Evolutionary conservation across 1,284 basidiomycete genomes (phyloP).

Genomic region (Hypsizygus ulmarius): DNA sequence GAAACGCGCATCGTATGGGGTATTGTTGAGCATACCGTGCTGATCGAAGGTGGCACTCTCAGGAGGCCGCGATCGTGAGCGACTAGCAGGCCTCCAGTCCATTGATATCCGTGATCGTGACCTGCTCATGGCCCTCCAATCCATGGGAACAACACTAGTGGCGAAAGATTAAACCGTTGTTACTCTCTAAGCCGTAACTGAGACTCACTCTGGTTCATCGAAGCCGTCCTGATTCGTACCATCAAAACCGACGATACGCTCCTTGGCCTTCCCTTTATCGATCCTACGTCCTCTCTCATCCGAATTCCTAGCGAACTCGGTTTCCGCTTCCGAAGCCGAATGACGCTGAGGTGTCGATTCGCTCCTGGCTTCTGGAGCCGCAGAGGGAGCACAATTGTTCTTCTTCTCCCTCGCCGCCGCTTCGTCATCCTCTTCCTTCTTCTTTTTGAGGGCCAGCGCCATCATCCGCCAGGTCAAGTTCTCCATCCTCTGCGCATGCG

Average conservation of each 20-base stretch:
- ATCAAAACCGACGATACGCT: conserved; percentile 77
- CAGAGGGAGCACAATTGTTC: conserved; percentile 14
- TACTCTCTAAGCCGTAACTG: conserved; percentile 22
- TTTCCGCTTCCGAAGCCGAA: conserved; percentile 16
- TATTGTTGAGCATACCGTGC: conserved; percentile 29
- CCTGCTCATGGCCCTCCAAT: conserved; percentile 91
- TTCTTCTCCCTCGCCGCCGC: conserved; percentile 25
- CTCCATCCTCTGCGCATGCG: conserved; percentile 95
- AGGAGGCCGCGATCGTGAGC: conserved; percentile 70
- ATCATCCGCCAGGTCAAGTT: conserved; percentile 98
- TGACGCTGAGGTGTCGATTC: conserved; percentile 9
- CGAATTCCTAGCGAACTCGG: conserved; percentile 24
- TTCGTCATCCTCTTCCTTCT: conserved; percentile 68
- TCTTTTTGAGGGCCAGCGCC: conserved; percentile 89
- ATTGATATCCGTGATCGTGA: conserved; percentile 90
- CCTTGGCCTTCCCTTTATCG: conserved; percentile 73
- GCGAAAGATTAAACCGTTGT: conserved; percentile 17
- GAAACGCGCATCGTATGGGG: conserved; percentile 40
- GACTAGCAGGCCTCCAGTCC: conserved; percentile 77
- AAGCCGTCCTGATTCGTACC: conserved; percentile 65
- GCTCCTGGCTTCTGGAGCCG: conserved; percentile 12
- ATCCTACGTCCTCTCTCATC: conserved; percentile 66
- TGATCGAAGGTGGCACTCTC: conserved; percentile 49
- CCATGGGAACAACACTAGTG: conserved; percentile 68
- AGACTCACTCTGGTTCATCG: conserved; percentile 77